phyloP scores from a whole-genome alignment of 139 green algal species.

The Closterium sp. region DNA sequence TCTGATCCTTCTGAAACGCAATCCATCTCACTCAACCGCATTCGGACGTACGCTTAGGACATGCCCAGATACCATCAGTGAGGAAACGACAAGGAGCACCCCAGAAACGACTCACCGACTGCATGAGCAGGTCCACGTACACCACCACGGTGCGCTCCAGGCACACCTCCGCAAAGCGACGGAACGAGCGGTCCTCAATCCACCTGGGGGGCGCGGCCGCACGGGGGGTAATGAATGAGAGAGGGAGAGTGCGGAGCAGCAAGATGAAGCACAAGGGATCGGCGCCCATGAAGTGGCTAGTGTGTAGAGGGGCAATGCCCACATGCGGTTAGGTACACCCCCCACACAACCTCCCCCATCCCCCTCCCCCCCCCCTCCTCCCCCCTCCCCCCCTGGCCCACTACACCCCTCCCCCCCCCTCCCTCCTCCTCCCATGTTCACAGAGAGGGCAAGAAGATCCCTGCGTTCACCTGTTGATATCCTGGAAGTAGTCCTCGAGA shows the following conservation, averaged over 20 bases:
- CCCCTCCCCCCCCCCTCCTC: not conserved
- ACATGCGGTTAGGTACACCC: too few species aligned
- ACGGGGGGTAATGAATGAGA: too few species aligned
- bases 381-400: too few species aligned
- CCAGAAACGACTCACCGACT: conserved; percentile 27
- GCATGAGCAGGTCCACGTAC: conserved; percentile 60
- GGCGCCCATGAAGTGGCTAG: too few species aligned
- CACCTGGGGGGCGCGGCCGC: not conserved
- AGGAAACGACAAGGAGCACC: not conserved
- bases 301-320: not conserved
- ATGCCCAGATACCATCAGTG: not conserved
- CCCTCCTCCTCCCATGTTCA: too few species aligned
- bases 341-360: not conserved
- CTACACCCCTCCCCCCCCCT: not conserved
- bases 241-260: too few species aligned
- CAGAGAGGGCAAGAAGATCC: not conserved
- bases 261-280: too few species aligned
- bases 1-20: too few species aligned
- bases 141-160: conserved; percentile 59
- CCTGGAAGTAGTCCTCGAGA: conserved; percentile 70
- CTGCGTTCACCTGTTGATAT: conserved; percentile 56
- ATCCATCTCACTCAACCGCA: not conserved
- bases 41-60: too few species aligned
- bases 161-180: conserved; percentile 54
- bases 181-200: conserved; percentile 56